Evolutionary conservation across 192 early-diverging fungal genomes (phyloP).

Genomic region (Entomortierella chlamydospora): DNA sequence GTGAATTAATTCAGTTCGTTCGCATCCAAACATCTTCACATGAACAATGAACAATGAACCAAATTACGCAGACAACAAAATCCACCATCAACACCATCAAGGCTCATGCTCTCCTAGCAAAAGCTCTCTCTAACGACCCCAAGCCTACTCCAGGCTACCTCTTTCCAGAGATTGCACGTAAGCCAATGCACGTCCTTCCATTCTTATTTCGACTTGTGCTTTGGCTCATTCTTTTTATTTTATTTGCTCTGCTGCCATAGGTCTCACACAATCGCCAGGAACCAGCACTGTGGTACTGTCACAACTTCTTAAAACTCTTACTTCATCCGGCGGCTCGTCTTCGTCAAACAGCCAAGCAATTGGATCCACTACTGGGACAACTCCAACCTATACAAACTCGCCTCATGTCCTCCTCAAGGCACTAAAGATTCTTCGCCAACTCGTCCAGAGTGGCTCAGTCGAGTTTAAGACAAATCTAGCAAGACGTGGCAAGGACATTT

Average conservation of each 20-base stretch:
- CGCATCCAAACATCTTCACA: too few species aligned
- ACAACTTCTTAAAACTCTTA: constrained; percentile 37
- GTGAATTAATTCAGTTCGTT: too few species aligned
- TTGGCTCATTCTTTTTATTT: not conserved
- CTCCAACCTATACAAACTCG: constrained; percentile 21
- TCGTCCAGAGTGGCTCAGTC: constrained; percentile 38
- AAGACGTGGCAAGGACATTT: constrained; percentile 16
- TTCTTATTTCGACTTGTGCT: not conserved
- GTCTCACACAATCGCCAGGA: constrained; percentile 31
- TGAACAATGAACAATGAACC: constrained; percentile 46
- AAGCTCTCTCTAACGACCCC: constrained; percentile 41
- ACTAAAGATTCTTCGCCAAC: constrained; percentile 48
- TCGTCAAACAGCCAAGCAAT: not conserved
- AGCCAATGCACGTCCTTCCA: too few species aligned
- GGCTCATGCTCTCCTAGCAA: constrained; percentile 39
- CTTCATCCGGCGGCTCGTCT: constrained; percentile 8
- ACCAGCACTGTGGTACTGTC: constrained; percentile 21
- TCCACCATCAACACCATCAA: constrained; percentile 43
- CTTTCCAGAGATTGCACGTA: constrained; percentile 48
- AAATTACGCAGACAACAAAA: constrained; percentile 34
- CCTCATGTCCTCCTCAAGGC: constrained; percentile 43
- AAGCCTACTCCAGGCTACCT: constrained; percentile 55
- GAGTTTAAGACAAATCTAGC: constrained; percentile 31
- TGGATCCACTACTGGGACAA: not conserved
- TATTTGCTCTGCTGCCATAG: not conserved